Base-by-base conservation (phyloP, 1,284 basidiomycete species). In the Melanopsichium pennsylvanicum region DNA sequence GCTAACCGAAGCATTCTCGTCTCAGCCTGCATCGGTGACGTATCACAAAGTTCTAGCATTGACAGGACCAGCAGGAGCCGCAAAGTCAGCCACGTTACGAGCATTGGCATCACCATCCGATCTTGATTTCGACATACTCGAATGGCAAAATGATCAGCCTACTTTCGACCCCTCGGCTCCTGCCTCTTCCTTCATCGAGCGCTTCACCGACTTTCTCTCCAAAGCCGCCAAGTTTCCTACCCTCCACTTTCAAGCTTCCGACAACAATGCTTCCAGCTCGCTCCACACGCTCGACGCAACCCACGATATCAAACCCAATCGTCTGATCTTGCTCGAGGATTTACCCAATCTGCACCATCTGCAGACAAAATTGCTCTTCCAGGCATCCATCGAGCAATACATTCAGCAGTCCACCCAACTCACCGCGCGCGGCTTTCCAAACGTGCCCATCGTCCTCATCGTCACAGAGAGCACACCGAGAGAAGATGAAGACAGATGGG, bases 21-120 rank as follows among this genome's bases (percentile, higher is more conserved):
- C 70, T 34, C 86, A 86, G 0, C 87, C 86, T 1, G 87, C 86
- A 59, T 74, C 91, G 35, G 84, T 84, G 35, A 92, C 89, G 75
- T 93, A 93, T 81, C 86, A 91, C 33, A 72, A 74, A 43, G 87
- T 98, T 19, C 86, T 97, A 2, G 87, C 88, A 0, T 83, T 98
- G 8, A 91, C 90, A 2, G 95, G 96, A 2, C 92, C 92, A 0
- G 89, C 93, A 8, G 96, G 95, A 0, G 87, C 88, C 0, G 95
- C 88, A 0, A 98, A 98, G 83, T 95, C 94, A 0, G 86, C 92
- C 0, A 92, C 92, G 0, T 71, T 97, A 0, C 86, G 86, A 11
- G 86, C 93, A 0, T 83, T 98, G 7, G 85, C 91, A 0, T 12
- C 41, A 5, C 4, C 19, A 8, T 82, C 84, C 19, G 90, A 95